These are phyloP conservation scores for Backusella mclennaniae DNA, from an alignment of 192 early-diverging fungal genomes.

Conservation along the genomic window DNA sequence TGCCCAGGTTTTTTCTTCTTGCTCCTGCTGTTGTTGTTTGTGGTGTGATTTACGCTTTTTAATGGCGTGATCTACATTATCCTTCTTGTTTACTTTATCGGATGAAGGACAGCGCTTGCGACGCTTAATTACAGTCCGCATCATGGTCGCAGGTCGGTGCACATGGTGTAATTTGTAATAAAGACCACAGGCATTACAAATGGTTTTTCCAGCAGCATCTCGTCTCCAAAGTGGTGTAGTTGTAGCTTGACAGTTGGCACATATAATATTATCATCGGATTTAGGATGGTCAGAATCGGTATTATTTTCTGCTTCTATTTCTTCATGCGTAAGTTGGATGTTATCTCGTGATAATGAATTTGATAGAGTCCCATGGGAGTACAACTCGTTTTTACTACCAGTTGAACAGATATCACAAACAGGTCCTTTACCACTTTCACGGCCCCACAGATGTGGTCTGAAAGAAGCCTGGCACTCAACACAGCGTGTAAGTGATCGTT, in stretches of 20 bases:
- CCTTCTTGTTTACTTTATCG: neutral
- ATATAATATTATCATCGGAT: slow-evolving; percentile 27
- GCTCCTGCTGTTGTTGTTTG: neutral
- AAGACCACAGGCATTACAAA: slow-evolving; percentile 93
- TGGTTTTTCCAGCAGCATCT: slow-evolving; percentile 63
- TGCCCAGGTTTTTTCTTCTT: neutral
- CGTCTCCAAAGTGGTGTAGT: slow-evolving; percentile 78
- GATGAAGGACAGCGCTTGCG: slow-evolving; percentile 42
- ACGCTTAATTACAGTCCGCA: slow-evolving; percentile 66
- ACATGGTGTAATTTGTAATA: slow-evolving; percentile 81
- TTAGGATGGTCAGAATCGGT: neutral
- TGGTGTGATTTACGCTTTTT: neutral
- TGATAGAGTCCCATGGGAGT: neutral
- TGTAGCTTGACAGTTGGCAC: slow-evolving; percentile 72
- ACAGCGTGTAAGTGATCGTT: slow-evolving; percentile 31
- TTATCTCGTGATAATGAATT: neutral
- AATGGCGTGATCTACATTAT: neutral
- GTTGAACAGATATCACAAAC: slow-evolving; percentile 23
- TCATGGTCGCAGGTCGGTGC: slow-evolving; percentile 71
- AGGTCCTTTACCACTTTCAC: slow-evolving; percentile 28
- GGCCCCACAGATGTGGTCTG: slow-evolving; percentile 23
- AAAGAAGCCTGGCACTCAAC: slow-evolving; percentile 24
- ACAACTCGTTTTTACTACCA: slow-evolving; percentile 4
- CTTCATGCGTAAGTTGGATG: neutral
- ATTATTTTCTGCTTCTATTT: neutral